Conservation (phyloP, 805 yeast species). For the Candida silvicultrix region DNA sequence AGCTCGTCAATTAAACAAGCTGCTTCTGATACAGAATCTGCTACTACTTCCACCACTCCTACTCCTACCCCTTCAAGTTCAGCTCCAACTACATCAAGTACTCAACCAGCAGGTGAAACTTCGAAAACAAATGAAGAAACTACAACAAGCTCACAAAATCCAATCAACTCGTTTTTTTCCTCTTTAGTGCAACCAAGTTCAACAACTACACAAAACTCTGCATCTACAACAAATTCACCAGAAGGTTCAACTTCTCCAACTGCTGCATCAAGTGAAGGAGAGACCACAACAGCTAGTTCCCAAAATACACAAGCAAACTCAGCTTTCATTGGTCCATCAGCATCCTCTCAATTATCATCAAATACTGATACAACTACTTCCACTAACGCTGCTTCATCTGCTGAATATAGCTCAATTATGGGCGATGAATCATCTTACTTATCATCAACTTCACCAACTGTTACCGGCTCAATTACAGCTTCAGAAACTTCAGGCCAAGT, state of each 20-base stretch:
- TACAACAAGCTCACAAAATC: background rate
- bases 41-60: too few relatives aligned
- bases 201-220: background rate
- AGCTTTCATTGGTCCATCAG: background rate
- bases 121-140: conserved; percentile 1
- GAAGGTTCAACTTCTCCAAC: background rate
- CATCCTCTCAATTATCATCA: background rate
- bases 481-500: background rate
- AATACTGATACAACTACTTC: background rate
- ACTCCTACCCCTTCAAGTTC: conserved; percentile 2
- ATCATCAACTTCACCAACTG: background rate
- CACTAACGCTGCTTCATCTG: background rate
- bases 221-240: background rate
- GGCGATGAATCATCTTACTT: background rate
- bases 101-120: background rate
- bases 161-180: background rate
- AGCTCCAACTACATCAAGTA: background rate
- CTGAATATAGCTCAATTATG: background rate
- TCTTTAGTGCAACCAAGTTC: background rate
- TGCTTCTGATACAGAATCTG: background rate
- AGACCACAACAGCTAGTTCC: background rate
- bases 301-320: too few relatives aligned
- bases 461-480: background rate
- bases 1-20: background rate
- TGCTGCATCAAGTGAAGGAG: background rate